Base-by-base conservation (phyloP, 73 alveolate genomes). In the Blepharisma stoltei region DNA sequence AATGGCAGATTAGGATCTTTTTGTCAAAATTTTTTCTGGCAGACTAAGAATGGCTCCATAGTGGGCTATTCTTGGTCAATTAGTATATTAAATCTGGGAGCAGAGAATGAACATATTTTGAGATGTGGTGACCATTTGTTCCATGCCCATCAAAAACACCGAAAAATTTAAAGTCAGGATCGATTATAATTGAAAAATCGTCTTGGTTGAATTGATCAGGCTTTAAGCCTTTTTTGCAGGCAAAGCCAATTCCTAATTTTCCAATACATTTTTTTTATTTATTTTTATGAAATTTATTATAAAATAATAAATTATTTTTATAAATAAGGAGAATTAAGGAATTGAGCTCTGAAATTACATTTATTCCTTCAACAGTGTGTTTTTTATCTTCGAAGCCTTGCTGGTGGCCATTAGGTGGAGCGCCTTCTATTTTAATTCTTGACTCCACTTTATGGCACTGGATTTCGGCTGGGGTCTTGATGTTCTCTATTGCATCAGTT, bases 121-220 rank as follows among this genome's bases (percentile, higher is more conserved):
- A 14, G 65, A 69, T 46, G 45, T 44, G 65, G 60, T 69, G 79
- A 69, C 79, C 79, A 18, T 69, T 20, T n/a, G 79, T 11, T 9
- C 79, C 79, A 25, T 69, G 79, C 0, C 79, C 79, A 69, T 69
- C 79, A 46, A 52, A 52, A 52, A 52, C 67, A 2, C 67, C 67
- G 4, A n/a, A 52, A 52, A 52, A n/a, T 52, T 20, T 52, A 52
- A n/a, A n/a, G 23, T 52, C 67, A 52, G 32, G 32, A 52, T 52
- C 67, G 23, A 52, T 52, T 32, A 69, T 46, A 69, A 69, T 46
- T 44, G 41, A 38, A 69, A 69, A 69, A 43, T 69, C 79, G 65
- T 69, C 79, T 69, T 69, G 65, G 27, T 69, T 69, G 23, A 9
- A 9, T 14, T n/a, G 55, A 3, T n/a, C 21, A 14, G 79, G 60